Percentiles rank a stretch among this genome's conserved stretches.
These are phyloP conservation scores for Geum urbanum DNA, from an alignment of 306 rosid species.

Conservation along the genomic window DNA sequence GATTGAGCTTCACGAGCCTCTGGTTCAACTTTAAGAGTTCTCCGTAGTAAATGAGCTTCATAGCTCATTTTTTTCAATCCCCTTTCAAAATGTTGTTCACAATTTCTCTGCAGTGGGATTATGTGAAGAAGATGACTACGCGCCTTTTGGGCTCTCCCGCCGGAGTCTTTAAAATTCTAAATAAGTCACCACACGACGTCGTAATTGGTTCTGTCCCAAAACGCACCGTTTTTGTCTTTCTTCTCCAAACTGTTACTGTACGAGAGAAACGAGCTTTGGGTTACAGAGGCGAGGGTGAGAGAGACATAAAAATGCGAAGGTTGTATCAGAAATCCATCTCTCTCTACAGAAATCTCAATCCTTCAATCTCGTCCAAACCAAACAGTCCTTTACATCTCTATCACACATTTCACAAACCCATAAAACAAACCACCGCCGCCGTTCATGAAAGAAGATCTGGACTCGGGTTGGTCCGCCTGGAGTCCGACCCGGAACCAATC, in stretches of 20 bases:
- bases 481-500: conserved; percentile 15
- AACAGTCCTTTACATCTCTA: conserved; percentile 17
- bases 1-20: conserved; percentile 39
- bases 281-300: background rate
- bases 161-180: background rate
- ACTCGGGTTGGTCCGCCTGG: conserved; percentile 42
- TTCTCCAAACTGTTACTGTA: too few relatives aligned
- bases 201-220: background rate
- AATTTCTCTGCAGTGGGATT: background rate
- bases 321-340: conserved; percentile 21
- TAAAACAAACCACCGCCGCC: background rate
- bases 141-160: background rate
- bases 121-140: background rate
- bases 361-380: conserved; percentile 13
- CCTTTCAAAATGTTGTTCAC: background rate
- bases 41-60: conserved; percentile 19
- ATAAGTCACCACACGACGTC: background rate
- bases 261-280: background rate
- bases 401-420: conserved; percentile 9
- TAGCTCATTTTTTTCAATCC: conserved; percentile 11
- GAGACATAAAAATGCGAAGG: conserved; percentile 34
- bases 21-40: conserved; percentile 41
- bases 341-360: conserved; percentile 21
- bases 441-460: conserved; percentile 13
- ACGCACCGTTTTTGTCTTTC: background rate